Conservation (phyloP, 495 filamentous ascomycete genomes). For the Umbilicaria muhlenbergii region DNA sequence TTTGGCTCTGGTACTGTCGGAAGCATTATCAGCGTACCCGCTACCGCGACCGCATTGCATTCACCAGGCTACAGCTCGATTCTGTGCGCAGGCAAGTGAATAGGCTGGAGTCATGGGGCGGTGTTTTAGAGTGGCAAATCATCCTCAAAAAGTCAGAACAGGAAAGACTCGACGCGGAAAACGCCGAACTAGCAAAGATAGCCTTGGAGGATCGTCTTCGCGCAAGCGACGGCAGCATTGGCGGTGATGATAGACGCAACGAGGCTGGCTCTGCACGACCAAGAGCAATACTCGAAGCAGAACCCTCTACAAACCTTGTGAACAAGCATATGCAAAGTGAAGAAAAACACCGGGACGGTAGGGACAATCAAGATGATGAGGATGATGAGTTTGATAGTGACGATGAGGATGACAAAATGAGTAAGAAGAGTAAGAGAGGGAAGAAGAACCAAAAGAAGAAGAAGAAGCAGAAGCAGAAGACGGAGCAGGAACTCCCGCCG, state of each 20-base stretch:
- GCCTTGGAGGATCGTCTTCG: background rate
- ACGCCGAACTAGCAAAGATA: background rate
- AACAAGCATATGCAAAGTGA: no score
- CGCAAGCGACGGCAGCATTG: background rate
- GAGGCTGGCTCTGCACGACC: no score
- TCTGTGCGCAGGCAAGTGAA: constrained; percentile 42
- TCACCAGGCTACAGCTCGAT: constrained; percentile 40
- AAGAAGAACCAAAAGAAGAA: background rate
- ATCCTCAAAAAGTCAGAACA: constrained; percentile 13
- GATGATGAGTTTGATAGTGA: no score
- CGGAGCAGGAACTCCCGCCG: background rate
- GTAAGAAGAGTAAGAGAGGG: background rate
- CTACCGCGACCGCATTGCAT: constrained; percentile 37
- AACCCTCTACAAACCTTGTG: no score
- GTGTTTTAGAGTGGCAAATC: constrained; percentile 22
- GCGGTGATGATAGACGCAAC: no score
- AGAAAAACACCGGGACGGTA: no score
- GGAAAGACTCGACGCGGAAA: background rate
- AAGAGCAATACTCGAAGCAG: no score
- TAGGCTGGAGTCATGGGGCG: constrained; percentile 43
- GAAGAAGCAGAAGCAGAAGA: background rate
- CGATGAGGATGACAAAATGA: background rate
- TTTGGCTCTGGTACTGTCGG: constrained; percentile 62
- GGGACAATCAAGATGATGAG: no score
- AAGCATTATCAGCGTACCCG: constrained; percentile 72